Conservation (phyloP, 1,139 yeast species). For the Debaryomyces fabryi region DNA sequence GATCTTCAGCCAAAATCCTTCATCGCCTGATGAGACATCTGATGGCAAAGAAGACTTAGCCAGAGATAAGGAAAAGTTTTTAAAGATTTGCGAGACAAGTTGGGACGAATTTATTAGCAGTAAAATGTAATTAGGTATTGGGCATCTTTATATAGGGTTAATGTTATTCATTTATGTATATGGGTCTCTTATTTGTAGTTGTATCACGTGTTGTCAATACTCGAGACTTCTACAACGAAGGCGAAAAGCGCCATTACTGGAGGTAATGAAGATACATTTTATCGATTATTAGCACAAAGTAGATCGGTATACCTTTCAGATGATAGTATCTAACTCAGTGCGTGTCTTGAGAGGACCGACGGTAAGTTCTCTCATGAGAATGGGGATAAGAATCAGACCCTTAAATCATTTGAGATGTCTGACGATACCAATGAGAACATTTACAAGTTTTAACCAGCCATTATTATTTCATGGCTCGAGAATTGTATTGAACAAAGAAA, state of each 20-base stretch:
- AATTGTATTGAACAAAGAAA: slow-evolving; percentile 6
- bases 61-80: slow-evolving; percentile 47
- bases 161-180: not conserved
- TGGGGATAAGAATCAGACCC: slow-evolving; percentile 1
- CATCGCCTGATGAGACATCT: not conserved
- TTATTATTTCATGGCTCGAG: slow-evolving; percentile 10
- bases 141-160: slow-evolving; percentile 1
- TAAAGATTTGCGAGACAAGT: slow-evolving; percentile 55
- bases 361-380: slow-evolving; percentile 3
- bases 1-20: slow-evolving; percentile 31
- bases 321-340: slow-evolving; percentile 5
- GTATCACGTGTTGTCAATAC: not conserved
- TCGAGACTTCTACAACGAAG: slow-evolving; percentile 2
- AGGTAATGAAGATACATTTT: not conserved
- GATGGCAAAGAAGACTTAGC: slow-evolving; percentile 16
- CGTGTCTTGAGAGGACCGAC: slow-evolving; percentile 6
- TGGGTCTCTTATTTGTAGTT: not conserved
- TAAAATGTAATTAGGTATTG: slow-evolving; percentile 10
- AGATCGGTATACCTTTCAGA: slow-evolving; percentile 1
- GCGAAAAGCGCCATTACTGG: slow-evolving; percentile 1
- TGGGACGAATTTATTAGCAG: slow-evolving; percentile 51
- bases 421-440: slow-evolving; percentile 4
- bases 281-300: not conserved
- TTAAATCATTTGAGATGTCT: slow-evolving; percentile 3
- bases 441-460: slow-evolving; percentile 8